Percentiles rank a stretch among this genome's conserved stretches.
Evolutionary conservation across 2,329 filamentous ascomycete species (phyloP).

Genomic region (Exophiala dermatitidis): DNA sequence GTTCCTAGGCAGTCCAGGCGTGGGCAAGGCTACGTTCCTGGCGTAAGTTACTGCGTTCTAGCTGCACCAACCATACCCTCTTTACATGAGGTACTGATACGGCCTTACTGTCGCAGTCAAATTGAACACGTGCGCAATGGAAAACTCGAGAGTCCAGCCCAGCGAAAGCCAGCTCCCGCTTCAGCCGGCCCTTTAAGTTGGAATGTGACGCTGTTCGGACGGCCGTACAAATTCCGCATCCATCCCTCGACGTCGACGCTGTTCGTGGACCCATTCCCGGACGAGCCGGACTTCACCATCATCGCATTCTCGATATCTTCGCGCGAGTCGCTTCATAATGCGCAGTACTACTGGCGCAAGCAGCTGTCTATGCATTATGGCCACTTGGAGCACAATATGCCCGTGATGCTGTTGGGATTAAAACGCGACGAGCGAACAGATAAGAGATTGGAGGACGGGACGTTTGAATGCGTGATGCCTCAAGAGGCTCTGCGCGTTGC

Average conservation of each 20-base stretch:
- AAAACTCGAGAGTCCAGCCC: constrained; percentile 35
- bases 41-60: constrained; percentile 10
- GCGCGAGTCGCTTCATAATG: constrained; percentile 43
- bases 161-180: constrained; percentile 33
- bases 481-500: constrained; percentile 50
- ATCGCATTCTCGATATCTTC: constrained; percentile 53
- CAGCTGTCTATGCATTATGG: constrained; percentile 45
- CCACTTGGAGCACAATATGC: constrained; percentile 41
- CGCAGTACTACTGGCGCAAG: constrained; percentile 42
- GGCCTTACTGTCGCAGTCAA: constrained; percentile 2
- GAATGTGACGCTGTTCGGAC: constrained; percentile 49
- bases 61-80: background rate
- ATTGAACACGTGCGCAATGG: constrained; percentile 14
- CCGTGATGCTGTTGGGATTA: constrained; percentile 53
- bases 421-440: constrained; percentile 44
- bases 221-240: constrained; percentile 46
- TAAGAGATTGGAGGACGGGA: constrained; percentile 18
- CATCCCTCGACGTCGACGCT: constrained; percentile 51
- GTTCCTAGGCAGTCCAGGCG: constrained; percentile 52
- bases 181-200: constrained; percentile 53
- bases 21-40: constrained; percentile 57
- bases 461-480: constrained; percentile 32
- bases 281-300: constrained; percentile 47
- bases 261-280: constrained; percentile 52
- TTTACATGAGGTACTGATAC: constrained; percentile 6